Percentiles rank a stretch among this genome's conserved stretches.
Evolutionary conservation across 2,329 filamentous ascomycete species (phyloP).

Genomic region (Clonostachys sp.): DNA sequence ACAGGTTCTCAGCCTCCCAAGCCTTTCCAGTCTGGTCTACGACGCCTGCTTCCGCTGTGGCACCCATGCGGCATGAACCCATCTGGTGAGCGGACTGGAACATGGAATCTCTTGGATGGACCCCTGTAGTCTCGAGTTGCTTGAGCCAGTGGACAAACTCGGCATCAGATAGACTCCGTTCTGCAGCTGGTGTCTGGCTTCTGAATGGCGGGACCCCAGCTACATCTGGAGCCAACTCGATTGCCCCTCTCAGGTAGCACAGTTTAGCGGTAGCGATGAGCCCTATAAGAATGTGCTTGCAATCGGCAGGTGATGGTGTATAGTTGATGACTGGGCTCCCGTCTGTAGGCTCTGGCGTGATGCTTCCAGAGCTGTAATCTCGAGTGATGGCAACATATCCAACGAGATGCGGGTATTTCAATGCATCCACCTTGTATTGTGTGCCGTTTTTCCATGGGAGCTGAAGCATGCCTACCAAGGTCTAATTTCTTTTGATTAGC

Average conservation of each 20-base stretch:
- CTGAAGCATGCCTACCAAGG: constrained; percentile 57
- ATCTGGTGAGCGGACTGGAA: constrained; percentile 77
- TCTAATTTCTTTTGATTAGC: constrained; percentile 30
- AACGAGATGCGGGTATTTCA: constrained; percentile 65
- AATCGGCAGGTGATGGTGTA: constrained; percentile 65
- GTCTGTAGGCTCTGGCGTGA: constrained; percentile 67
- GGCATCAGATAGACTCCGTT: constrained; percentile 49
- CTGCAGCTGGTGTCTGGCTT: constrained; percentile 9
- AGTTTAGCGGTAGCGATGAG: constrained; percentile 70
- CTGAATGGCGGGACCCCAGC: constrained; percentile 52
- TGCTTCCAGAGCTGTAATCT: constrained; percentile 70
- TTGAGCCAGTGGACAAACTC: constrained; percentile 59
- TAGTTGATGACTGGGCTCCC: constrained; percentile 67
- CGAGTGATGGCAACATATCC: constrained; percentile 70
- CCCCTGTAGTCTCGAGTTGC: constrained; percentile 40
- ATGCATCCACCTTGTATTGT: constrained; percentile 66
- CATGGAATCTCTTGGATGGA: constrained; percentile 8
- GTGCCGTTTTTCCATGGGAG: constrained; percentile 65
- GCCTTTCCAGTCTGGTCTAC: constrained; percentile 55
- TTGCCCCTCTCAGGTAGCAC: constrained; percentile 71
- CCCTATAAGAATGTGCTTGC: constrained; percentile 66
- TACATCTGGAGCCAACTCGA: constrained; percentile 67
- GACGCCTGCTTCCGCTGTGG: constrained; percentile 43
- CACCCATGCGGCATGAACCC: constrained; percentile 72
- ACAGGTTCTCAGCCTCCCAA: constrained; percentile 63